Percentiles rank a stretch among this genome's conserved stretches.
Conservation (phyloP, 2,329 filamentous ascomycete genomes). For the Pseudocercospora cruenta region DNA sequence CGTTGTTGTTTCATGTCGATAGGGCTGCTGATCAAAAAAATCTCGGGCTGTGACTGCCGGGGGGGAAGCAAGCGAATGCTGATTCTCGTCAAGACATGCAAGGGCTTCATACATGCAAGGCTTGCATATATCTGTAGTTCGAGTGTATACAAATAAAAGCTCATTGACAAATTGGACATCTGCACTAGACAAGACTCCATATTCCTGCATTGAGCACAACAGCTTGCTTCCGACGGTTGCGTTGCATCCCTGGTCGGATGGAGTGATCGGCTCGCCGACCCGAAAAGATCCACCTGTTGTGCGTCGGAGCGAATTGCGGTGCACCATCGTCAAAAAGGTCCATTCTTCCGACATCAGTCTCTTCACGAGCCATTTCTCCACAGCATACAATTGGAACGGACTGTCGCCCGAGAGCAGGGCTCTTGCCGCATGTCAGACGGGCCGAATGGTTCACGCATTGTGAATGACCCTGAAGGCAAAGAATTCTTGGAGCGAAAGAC, state of each 20-base stretch:
- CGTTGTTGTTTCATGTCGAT: neutral
- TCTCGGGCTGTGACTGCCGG: neutral
- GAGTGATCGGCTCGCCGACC: neutral
- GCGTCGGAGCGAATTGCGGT: neutral
- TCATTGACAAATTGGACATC: neutral
- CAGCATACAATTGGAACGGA: neutral
- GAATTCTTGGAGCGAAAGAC: neutral
- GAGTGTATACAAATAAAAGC: neutral
- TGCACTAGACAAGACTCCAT: neutral
- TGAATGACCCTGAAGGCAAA: neutral
- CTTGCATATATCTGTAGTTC: neutral
- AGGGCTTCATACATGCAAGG: constrained; percentile 1
- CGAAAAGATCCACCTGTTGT: neutral
- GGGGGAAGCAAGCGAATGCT: neutral
- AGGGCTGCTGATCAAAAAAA: constrained; percentile 3
- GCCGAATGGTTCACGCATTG: neutral
- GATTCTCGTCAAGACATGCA: neutral
- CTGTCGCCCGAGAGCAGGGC: neutral
- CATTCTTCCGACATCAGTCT: neutral
- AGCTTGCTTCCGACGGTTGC: neutral
- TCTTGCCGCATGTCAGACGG: neutral
- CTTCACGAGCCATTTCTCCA: neutral
- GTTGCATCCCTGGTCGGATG: neutral
- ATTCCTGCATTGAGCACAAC: neutral
- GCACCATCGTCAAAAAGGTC: neutral